Base-by-base conservation (phyloP, 2,329 filamentous ascomycete species). In the Talaromyces sp. region DNA sequence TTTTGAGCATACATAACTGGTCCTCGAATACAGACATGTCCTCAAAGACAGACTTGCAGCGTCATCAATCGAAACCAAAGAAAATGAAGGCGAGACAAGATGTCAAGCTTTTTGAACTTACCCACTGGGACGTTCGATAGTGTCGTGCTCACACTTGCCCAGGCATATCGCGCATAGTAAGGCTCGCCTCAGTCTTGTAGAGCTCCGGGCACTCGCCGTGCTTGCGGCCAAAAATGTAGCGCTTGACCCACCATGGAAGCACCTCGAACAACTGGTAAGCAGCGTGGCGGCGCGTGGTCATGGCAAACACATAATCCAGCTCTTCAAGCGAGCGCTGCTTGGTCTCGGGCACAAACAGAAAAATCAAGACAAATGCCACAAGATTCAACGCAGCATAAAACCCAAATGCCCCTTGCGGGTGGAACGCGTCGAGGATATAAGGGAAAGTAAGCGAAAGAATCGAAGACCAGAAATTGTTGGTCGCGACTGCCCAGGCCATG, bases 301-400 rank as follows among this genome's bases (percentile, higher is more conserved):
- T 81, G n/a, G 66, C 69, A 68, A 79, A 79, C 59, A 77, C 70
- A 61, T 75, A 77, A 58, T 87, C 84, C 43, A 87, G 71, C 67
- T 83, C 81, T 66, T 83, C 81, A 32, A 74, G 65, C 0, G 81
- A 83, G 43, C 75, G 76, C 67, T 81, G 68, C 64, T 80, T 82
- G 1, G 80, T 81, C 67, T 82, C 80, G 0, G 80, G 80, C 3
- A 82, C 67, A 62, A 80, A 81, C 24, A 86, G 73, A 74, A 86
- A 85, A 61, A 86, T 86, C 71, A 87, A 76, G 11, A 81, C 61
- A 24, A 86, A 77, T 0, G 83, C 84, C 1, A 83, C 64, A 8
- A 86, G 59, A 61, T 87, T 88, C 17, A 87, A 71, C 0, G 72
- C 81, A 2, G 71, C 70, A 57, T 87, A 87, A 69, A 86, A 84